phyloP scores from a whole-genome alignment of 2,329 filamentous ascomycete species.

The Ceratocystis destructans region DNA sequence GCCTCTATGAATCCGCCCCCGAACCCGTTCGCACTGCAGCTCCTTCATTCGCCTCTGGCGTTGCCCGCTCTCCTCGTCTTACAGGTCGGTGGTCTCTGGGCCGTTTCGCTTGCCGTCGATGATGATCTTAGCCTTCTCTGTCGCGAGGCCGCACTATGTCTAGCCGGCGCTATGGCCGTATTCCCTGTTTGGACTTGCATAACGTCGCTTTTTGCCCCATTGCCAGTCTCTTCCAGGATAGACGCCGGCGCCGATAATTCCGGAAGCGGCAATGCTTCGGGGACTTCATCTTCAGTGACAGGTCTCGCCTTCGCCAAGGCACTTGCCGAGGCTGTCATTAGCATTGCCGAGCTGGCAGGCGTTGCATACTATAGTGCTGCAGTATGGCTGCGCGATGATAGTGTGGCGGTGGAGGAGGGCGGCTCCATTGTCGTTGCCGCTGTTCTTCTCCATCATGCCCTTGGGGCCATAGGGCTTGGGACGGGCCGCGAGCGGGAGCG shows the following conservation, averaged over 20 bases:
- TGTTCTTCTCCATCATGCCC: slow-evolving; percentile 13
- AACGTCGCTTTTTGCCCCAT: not conserved
- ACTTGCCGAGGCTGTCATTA: slow-evolving; percentile 6
- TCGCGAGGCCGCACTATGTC: slow-evolving; percentile 14
- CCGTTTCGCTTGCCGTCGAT: slow-evolving; percentile 2
- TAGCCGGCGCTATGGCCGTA: slow-evolving; percentile 15
- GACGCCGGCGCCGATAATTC: not conserved
- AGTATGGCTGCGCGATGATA: slow-evolving; percentile 17
- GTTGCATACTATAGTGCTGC: slow-evolving; percentile 15
- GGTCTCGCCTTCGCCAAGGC: not conserved
- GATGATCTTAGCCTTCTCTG: slow-evolving; percentile 14
- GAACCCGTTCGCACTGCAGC: slow-evolving; percentile 14
- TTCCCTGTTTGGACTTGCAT: slow-evolving; percentile 17
- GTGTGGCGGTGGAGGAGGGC: slow-evolving; percentile 14
- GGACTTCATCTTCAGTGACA: not conserved
- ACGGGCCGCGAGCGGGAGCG: not conserved
- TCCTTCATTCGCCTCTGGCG: slow-evolving; percentile 17
- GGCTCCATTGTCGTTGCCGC: slow-evolving; percentile 12
- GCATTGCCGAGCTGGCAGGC: slow-evolving; percentile 14
- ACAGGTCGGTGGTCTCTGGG: slow-evolving; percentile 15
- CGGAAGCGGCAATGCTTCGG: not conserved
- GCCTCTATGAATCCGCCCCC: not conserved
- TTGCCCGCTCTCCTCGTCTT: slow-evolving; percentile 10
- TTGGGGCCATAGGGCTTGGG: slow-evolving; percentile 2
- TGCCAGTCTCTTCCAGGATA: too few species aligned